Conservation (phyloP, 1,139 yeast genomes). For the Pichiaceae sp. region DNA sequence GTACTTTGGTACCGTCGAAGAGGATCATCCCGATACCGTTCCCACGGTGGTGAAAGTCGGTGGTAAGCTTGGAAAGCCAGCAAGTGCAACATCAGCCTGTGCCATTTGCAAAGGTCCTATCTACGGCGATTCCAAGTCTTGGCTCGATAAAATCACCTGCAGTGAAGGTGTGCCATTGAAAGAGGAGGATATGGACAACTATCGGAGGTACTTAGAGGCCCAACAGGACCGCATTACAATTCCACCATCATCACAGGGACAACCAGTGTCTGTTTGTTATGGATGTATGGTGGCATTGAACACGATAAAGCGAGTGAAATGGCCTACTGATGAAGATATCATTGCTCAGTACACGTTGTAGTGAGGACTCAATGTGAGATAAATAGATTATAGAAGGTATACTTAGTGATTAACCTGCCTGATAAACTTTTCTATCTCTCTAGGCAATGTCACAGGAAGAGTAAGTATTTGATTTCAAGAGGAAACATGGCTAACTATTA, state of each 20-base stretch:
- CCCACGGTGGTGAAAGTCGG: slow-evolving; percentile 92
- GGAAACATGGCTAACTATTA: slow-evolving; percentile 1
- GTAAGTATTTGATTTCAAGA: slow-evolving; percentile 6
- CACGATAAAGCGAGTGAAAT: background rate
- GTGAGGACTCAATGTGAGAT: background rate
- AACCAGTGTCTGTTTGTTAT: slow-evolving; percentile 45
- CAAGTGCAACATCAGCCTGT: slow-evolving; percentile 27
- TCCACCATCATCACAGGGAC: slow-evolving; percentile 7
- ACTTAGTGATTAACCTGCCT: no score
- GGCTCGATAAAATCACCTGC: slow-evolving; percentile 74
- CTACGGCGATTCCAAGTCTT: slow-evolving; percentile 49
- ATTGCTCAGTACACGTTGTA: background rate
- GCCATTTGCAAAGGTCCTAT: slow-evolving; percentile 43
- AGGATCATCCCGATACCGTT: slow-evolving; percentile 83
- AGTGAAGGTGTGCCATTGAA: slow-evolving; percentile 45
- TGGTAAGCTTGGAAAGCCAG: slow-evolving; percentile 60
- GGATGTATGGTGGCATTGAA: slow-evolving; percentile 55
- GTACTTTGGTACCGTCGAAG: slow-evolving; percentile 67
- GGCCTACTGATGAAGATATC: background rate
- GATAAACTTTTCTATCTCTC: no score
- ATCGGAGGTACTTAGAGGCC: slow-evolving; percentile 12
- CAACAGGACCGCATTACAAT: slow-evolving; percentile 1
- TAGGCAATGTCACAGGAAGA: slow-evolving; percentile 4
- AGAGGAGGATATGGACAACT: slow-evolving; percentile 38
- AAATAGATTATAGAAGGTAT: no score